Evolutionary conservation across 345 rosid genomes (phyloP).

Genomic region (Lepidium africanum): DNA sequence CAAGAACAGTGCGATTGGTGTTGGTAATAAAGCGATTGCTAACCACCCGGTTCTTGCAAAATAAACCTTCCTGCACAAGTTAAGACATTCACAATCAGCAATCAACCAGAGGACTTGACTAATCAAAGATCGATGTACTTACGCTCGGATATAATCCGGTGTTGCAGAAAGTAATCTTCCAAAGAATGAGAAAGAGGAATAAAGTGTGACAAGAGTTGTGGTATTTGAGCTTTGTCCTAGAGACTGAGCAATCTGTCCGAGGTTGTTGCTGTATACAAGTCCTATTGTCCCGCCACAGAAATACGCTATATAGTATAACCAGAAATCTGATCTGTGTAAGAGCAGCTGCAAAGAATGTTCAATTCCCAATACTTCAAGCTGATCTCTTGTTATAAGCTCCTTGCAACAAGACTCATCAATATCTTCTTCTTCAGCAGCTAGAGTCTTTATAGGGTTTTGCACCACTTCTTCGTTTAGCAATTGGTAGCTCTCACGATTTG

Average conservation of each 20-base stretch:
- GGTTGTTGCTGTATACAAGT: slow-evolving; percentile 87
- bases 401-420: slow-evolving; percentile 37
- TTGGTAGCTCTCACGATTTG: slow-evolving; percentile 30
- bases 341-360: slow-evolving; percentile 60
- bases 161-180: slow-evolving; percentile 92
- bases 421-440: slow-evolving; percentile 1
- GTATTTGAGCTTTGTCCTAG: slow-evolving; percentile 54
- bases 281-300: slow-evolving; percentile 97
- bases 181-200: slow-evolving; percentile 90
- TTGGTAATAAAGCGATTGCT: slow-evolving; percentile 68
- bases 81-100: background rate
- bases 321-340: slow-evolving; percentile 67
- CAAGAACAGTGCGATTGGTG: slow-evolving; percentile 74
- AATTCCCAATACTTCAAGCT: slow-evolving; percentile 56
- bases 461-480: slow-evolving; percentile 23
- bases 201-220: slow-evolving; percentile 67
- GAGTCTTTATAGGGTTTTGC: slow-evolving; percentile 7
- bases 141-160: slow-evolving; percentile 82
- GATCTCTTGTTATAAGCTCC: slow-evolving; percentile 45
- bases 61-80: slow-evolving; percentile 66
- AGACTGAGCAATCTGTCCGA: slow-evolving; percentile 93
- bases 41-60: slow-evolving; percentile 96
- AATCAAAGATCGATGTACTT: slow-evolving; percentile 21
- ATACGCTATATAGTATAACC: slow-evolving; percentile 78
- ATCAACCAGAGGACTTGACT: background rate